A percentile compares a stretch with the other conserved stretches of the same genome.
These are phyloP conservation scores for Bipolaris zeicola DNA, from an alignment of 2,329 filamentous ascomycete species.

Conservation along the genomic window DNA sequence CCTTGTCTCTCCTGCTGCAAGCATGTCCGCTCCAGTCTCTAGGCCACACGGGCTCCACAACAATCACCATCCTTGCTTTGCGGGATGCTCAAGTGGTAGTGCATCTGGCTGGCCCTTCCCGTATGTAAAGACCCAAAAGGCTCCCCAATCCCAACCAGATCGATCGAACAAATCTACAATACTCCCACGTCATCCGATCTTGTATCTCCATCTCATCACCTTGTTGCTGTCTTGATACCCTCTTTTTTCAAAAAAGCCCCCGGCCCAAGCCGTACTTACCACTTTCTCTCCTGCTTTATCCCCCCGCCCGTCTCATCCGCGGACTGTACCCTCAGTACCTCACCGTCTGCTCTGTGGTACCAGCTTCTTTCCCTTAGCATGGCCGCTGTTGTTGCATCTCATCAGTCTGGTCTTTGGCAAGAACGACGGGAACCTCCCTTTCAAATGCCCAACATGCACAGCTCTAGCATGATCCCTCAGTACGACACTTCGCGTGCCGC, in stretches of 20 bases:
- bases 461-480: slow-evolving; percentile 36
- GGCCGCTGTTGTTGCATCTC: slow-evolving; percentile 47
- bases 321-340: slow-evolving; percentile 26
- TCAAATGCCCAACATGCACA: slow-evolving; percentile 40
- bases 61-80: slow-evolving; percentile 43
- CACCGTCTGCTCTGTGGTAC: slow-evolving; percentile 26
- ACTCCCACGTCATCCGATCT: slow-evolving; percentile 39
- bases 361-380: slow-evolving; percentile 36
- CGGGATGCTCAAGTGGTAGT: slow-evolving; percentile 36
- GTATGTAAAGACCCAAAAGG: slow-evolving; percentile 45
- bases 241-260: slow-evolving; percentile 26
- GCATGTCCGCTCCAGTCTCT: slow-evolving; percentile 38
- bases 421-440: slow-evolving; percentile 37
- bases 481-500: slow-evolving; percentile 39
- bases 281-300: slow-evolving; percentile 23
- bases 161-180: slow-evolving; percentile 36
- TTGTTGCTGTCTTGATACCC: slow-evolving; percentile 27
- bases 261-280: slow-evolving; percentile 33
- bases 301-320: slow-evolving; percentile 17
- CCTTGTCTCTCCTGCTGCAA: slow-evolving; percentile 43
- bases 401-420: slow-evolving; percentile 45
- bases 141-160: slow-evolving; percentile 34
- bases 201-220: slow-evolving; percentile 24
- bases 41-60: slow-evolving; percentile 38
- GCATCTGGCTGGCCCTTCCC: slow-evolving; percentile 32